Conservation (phyloP, 257 asterid genomes). For the Solanum ahanhuiri region DNA sequence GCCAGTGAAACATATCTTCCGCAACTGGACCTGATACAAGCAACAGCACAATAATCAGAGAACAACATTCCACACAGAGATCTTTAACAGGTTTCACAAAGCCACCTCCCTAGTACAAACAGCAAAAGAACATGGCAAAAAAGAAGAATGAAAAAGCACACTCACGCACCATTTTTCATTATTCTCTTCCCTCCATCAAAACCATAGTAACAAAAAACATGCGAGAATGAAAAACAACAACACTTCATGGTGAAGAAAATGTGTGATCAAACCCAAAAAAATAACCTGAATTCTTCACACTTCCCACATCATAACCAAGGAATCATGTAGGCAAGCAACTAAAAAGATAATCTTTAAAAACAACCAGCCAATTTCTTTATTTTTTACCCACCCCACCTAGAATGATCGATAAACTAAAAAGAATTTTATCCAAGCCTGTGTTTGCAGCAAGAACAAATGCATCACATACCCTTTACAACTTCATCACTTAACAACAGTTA, state of each 20-base stretch:
- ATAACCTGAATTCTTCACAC: background rate
- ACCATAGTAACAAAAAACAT: background rate
- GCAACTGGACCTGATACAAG: constrained; percentile 29
- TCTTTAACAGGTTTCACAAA: background rate
- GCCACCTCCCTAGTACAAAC: background rate
- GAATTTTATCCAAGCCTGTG: background rate
- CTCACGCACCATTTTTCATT: background rate
- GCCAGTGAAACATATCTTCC: constrained; percentile 40
- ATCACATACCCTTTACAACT: background rate
- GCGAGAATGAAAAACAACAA: background rate
- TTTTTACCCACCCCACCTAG: background rate
- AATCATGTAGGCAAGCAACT: background rate
- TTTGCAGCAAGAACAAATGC: background rate
- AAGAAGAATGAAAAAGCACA: background rate
- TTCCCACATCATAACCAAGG: background rate
- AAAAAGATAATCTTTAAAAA: no score
- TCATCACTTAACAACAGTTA: background rate
- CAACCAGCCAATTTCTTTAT: background rate
- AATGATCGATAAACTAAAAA: background rate
- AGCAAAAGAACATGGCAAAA: background rate
- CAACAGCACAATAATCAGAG: background rate
- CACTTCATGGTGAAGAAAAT: background rate
- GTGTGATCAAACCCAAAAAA: background rate
- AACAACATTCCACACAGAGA: background rate
- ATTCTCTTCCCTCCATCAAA: background rate